Evolutionary conservation across 331 rosid genomes (phyloP).

Genomic region (Cucumis variabilis): DNA sequence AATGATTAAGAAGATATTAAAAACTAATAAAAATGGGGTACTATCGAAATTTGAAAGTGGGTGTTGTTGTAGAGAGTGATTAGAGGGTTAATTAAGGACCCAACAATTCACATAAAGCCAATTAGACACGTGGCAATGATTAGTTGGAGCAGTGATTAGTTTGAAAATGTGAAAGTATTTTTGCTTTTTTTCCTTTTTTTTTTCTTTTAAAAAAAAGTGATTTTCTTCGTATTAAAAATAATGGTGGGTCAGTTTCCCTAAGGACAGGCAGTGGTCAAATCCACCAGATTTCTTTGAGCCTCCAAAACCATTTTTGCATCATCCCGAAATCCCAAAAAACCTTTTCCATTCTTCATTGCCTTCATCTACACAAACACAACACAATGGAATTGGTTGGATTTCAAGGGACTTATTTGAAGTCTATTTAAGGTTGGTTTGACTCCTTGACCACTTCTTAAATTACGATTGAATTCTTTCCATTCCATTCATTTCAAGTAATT

Average conservation of each 20-base stretch:
- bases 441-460: not conserved
- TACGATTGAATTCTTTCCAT: too few species aligned
- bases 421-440: too few species aligned
- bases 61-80: not conserved
- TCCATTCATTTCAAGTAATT: too few species aligned
- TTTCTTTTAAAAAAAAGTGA: not conserved
- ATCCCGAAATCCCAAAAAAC: conserved; percentile 22
- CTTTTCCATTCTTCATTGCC: not conserved
- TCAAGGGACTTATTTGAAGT: not conserved
- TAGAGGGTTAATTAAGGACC: conserved; percentile 19
- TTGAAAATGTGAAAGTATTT: not conserved
- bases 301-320: conserved; percentile 19
- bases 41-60: not conserved
- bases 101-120: not conserved
- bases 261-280: conserved; percentile 33
- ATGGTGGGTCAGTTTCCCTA: conserved; percentile 29
- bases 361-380: not conserved
- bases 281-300: conserved; percentile 32
- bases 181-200: not conserved
- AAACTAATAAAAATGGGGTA: too few species aligned
- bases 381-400: not conserved
- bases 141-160: not conserved
- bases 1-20: not conserved
- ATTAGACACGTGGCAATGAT: conserved; percentile 18
- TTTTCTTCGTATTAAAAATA: not conserved